phyloP scores from a whole-genome alignment of 257 asterid species.

The Perilla frutescens region DNA sequence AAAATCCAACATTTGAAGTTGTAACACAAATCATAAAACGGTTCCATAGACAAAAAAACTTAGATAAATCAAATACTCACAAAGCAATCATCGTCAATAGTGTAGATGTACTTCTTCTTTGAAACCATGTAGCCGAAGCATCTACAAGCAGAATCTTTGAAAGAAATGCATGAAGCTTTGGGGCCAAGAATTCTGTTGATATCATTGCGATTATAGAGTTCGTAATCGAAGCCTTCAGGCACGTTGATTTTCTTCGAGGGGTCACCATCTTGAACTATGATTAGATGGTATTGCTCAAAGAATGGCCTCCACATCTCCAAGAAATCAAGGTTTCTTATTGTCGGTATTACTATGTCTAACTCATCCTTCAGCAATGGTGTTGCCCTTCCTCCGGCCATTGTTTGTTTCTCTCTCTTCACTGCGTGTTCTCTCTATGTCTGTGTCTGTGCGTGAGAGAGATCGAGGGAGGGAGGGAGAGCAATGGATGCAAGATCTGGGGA shows the following conservation, averaged over 20 bases:
- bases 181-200: slow-evolving; percentile 84
- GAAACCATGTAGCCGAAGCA: slow-evolving; percentile 83
- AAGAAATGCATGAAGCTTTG: slow-evolving; percentile 79
- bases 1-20: slow-evolving; percentile 14
- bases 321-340: slow-evolving; percentile 86
- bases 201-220: slow-evolving; percentile 73
- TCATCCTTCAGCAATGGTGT: slow-evolving; percentile 74
- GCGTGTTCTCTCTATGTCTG: not conserved
- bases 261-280: slow-evolving; percentile 87
- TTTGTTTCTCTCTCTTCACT: slow-evolving; percentile 11
- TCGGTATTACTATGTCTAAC: slow-evolving; percentile 77
- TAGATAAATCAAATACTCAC: slow-evolving; percentile 45
- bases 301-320: slow-evolving; percentile 88
- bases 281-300: slow-evolving; percentile 72
- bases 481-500: not conserved
- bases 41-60: not conserved
- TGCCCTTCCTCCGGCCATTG: slow-evolving; percentile 50
- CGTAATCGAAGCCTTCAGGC: slow-evolving; percentile 79
- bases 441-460: not conserved
- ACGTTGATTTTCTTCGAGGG: slow-evolving; percentile 64
- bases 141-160: slow-evolving; percentile 80
- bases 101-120: slow-evolving; percentile 77
- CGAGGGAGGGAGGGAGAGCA: not conserved
- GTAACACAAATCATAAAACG: slow-evolving; percentile 7
- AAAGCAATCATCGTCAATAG: slow-evolving; percentile 90